Percentiles rank a stretch among this genome's conserved stretches.
phyloP scores from a whole-genome alignment of 441 rosid species.

The Arabidopsis hybrid region DNA sequence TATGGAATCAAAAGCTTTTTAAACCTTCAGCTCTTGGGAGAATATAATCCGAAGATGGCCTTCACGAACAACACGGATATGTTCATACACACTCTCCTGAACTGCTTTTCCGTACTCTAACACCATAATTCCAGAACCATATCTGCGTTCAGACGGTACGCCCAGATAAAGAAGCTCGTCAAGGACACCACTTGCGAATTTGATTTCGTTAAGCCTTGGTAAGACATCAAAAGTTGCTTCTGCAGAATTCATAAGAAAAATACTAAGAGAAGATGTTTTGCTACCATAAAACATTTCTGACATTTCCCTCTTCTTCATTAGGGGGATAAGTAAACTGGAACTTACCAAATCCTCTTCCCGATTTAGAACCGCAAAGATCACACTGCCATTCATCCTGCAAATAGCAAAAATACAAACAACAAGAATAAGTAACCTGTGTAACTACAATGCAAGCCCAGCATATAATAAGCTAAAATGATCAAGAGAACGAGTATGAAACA shows the following conservation, averaged over 20 bases:
- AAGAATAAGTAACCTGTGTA: neutral
- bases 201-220: conserved; percentile 95
- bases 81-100: conserved; percentile 97
- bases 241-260: conserved; percentile 48
- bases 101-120: conserved; percentile 94
- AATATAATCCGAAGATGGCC: conserved; percentile 96
- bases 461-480: neutral
- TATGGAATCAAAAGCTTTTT: conserved; percentile 20
- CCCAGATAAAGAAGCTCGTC: conserved; percentile 95
- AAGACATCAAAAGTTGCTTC: conserved; percentile 98
- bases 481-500: conserved; percentile 1
- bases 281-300: neutral
- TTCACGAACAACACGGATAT: conserved; percentile 97
- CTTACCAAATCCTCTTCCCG: conserved; percentile 99
- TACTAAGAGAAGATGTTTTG: conserved; percentile 14
- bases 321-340: neutral
- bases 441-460: conserved; percentile 7
- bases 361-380: conserved; percentile 87
- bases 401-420: neutral
- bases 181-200: conserved; percentile 94
- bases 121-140: conserved; percentile 79
- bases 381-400: conserved; percentile 99
- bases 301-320: conserved; percentile 5
- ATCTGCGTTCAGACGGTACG: conserved; percentile 85
- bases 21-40: conserved; percentile 90